These are phyloP conservation scores for Novakomyces olei DNA, from an alignment of 805 yeast species.

Conservation along the genomic window DNA sequence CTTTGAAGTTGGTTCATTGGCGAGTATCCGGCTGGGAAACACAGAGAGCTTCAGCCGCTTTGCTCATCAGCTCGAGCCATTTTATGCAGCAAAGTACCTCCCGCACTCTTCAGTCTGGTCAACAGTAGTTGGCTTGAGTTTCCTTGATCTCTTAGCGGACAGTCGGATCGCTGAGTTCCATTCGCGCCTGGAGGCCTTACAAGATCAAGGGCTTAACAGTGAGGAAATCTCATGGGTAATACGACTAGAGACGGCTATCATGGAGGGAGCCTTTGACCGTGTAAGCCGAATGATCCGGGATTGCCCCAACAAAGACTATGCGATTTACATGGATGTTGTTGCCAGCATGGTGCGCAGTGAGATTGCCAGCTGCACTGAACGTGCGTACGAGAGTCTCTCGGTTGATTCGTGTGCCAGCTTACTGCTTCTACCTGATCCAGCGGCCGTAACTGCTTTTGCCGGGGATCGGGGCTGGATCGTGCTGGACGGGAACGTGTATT, in stretches of 20 bases:
- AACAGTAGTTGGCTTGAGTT: conserved; percentile 53
- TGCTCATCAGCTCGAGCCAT: conserved; percentile 53
- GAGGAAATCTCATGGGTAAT: conserved; percentile 67
- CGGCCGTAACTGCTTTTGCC: conserved; percentile 32
- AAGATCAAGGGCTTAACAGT: conserved; percentile 28
- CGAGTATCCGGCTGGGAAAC: conserved; percentile 42
- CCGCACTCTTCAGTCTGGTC: conserved; percentile 36
- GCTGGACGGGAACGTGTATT: conserved; percentile 21
- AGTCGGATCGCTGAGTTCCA: conserved; percentile 78
- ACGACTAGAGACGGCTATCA: conserved; percentile 72
- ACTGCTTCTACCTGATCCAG: conserved; percentile 43
- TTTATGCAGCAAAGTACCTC: conserved; percentile 53
- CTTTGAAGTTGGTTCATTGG: conserved; percentile 70
- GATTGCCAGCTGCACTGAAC: conserved; percentile 64
- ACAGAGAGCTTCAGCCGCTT: conserved; percentile 48
- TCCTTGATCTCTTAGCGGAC: conserved; percentile 54
- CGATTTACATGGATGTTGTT: conserved; percentile 2
- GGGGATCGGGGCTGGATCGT: conserved; percentile 38
- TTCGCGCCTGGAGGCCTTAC: conserved; percentile 60
- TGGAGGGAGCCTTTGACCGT: conserved; percentile 90
- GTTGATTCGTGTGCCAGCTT: conserved; percentile 61
- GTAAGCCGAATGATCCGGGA: conserved; percentile 18
- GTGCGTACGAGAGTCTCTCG: conserved; percentile 56
- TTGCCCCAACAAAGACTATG: neutral
- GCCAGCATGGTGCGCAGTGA: conserved; percentile 61